Base-by-base conservation (phyloP, 2,329 filamentous ascomycete genomes). In the Paracorniculantispora psalliotae region DNA sequence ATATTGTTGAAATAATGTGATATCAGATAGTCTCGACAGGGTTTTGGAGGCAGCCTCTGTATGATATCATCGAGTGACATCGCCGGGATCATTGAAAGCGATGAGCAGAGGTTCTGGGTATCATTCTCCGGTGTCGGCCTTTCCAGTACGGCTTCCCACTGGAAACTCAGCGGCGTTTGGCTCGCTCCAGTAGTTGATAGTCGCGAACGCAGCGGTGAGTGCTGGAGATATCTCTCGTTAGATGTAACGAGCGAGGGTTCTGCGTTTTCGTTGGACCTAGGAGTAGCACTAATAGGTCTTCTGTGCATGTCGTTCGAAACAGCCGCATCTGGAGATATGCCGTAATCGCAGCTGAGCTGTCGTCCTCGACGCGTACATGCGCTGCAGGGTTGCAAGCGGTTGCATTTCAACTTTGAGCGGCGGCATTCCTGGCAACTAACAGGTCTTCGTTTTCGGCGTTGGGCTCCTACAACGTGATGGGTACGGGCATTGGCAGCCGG, bases 341-440 rank as follows among this genome's bases (percentile, higher is more conserved):
- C 37, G 37, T 41, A 41, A n/a, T n/a, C 37, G 12, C 37, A 41
- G 37, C 19, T n/a, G 17, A 4, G 15, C 19, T 41, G 3, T 41
- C 37, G 37, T 12, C 37, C 50, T 19, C 61, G 57, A 15, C 53
- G 50, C 12, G 25, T 13, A 15, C 63, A 64, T 1, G 63, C 58
- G 23, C 26, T 39, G 44, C 63, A 64, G 13, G 63, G 63, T 15
- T 59, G 37, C 39, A 59, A 59, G 44, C 63, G 63, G 30, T 64
- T 61, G 48, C 63, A 64, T 48, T 56, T 54, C n/a, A 61, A 60
- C 39, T 64, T 64, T 21, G 59, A 60, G 21, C 59, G 50, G 23
- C 63, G 46, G 25, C 63, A 64, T 8, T 59, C 55, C 28, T 63
- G 60, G 52, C 63, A 64, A 35, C 58, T 63, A 10, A 62, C 37